Evolutionary conservation across 305 asterid species (phyloP).

Genomic region (Fraxinus greggii): DNA sequence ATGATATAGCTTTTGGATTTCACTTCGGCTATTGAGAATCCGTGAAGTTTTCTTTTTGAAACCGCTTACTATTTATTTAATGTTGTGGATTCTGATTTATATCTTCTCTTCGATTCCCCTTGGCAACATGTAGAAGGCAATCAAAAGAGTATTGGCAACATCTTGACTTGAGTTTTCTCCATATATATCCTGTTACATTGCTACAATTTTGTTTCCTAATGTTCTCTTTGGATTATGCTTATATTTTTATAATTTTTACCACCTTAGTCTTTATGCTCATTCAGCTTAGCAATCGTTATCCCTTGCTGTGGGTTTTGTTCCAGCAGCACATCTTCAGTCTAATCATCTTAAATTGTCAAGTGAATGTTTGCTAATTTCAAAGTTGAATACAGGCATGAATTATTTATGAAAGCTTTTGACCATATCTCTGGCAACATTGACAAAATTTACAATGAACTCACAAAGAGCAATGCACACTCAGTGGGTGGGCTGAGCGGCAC

Average conservation of each 20-base stretch:
- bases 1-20: neutral
- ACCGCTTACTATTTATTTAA: neutral
- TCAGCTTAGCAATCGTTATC: conserved; percentile 3
- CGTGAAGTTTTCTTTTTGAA: conserved; percentile 2
- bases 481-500: conserved; percentile 60
- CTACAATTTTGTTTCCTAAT: conserved; percentile 4
- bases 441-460: conserved; percentile 69
- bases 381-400: conserved; percentile 56
- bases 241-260: neutral
- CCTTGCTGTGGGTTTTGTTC: conserved; percentile 7
- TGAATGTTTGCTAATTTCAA: conserved; percentile 19
- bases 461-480: conserved; percentile 57
- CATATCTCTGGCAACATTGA: conserved; percentile 76
- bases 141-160: neutral
- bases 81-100: neutral
- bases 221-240: neutral
- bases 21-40: neutral
- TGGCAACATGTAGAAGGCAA: neutral
- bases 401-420: conserved; percentile 79
- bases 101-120: neutral
- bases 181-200: neutral
- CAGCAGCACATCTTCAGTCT: conserved; percentile 8
- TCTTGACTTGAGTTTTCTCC: neutral
- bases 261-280: conserved; percentile 11
- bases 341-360: conserved; percentile 8